Conservation (phyloP, 345 rosid species). For the Aegle marmelos region DNA sequence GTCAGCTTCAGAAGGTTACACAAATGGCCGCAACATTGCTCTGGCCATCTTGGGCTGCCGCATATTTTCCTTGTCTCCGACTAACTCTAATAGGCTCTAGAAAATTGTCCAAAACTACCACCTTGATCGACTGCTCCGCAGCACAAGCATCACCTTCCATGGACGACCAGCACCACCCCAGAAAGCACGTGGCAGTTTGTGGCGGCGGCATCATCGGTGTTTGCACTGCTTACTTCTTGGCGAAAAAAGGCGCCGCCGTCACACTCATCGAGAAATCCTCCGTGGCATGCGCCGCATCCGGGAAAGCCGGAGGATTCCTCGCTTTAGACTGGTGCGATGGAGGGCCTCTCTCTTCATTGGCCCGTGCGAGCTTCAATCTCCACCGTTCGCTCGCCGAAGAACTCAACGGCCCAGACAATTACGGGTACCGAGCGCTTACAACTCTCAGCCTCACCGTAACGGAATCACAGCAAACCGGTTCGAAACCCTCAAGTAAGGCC, state of each 20-base stretch:
- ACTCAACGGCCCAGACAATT: constrained; percentile 62
- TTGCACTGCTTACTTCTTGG: constrained; percentile 81
- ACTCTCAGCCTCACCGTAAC: constrained; percentile 60
- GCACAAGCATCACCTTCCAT: constrained; percentile 19
- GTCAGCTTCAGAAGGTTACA: not conserved
- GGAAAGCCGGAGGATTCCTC: constrained; percentile 90
- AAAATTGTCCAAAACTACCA: not conserved
- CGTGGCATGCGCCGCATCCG: constrained; percentile 84
- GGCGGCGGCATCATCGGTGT: constrained; percentile 92
- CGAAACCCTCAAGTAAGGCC: not conserved
- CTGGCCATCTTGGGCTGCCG: constrained; percentile 1
- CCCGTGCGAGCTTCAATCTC: constrained; percentile 82
- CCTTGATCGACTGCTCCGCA: constrained; percentile 19
- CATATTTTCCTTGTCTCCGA: not conserved
- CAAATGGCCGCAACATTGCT: constrained; percentile 18
- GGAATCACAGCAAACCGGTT: constrained; percentile 36
- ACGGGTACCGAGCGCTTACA: constrained; percentile 72
- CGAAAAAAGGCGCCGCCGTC: constrained; percentile 65
- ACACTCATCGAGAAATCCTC: constrained; percentile 76
- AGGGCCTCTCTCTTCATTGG: constrained; percentile 53
- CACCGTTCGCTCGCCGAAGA: constrained; percentile 75
- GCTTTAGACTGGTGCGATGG: constrained; percentile 91
- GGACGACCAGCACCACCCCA: constrained; percentile 26
- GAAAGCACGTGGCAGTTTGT: constrained; percentile 57
- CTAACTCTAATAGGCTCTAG: not conserved